phyloP scores from a whole-genome alignment of 2,329 filamentous ascomycete species.

The Scytalidium sp. region DNA sequence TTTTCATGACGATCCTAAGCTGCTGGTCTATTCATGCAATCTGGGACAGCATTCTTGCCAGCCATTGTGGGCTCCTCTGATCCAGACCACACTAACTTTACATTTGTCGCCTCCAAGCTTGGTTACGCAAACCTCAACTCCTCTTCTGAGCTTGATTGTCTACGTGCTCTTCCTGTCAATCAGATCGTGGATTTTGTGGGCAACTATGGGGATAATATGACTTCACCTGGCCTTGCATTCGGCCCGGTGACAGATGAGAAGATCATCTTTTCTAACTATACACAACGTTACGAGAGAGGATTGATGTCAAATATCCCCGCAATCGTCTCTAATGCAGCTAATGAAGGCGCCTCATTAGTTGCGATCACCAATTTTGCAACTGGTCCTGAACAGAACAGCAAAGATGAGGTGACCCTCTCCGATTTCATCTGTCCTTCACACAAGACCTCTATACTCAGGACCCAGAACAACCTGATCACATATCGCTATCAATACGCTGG shows the following conservation, averaged over 20 bases:
- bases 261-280: conserved; percentile 2
- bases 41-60: conserved; percentile 34
- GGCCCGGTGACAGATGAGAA: background rate
- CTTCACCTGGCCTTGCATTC: background rate
- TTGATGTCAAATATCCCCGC: conserved; percentile 6
- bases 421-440: background rate
- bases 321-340: conserved; percentile 15
- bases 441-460: background rate
- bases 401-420: background rate
- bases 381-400: conserved; percentile 1
- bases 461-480: background rate
- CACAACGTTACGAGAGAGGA: background rate
- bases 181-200: conserved; percentile 3
- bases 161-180: conserved; percentile 1
- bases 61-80: conserved; percentile 21
- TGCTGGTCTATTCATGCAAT: conserved; percentile 43
- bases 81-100: conserved; percentile 3
- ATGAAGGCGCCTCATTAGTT: conserved; percentile 9
- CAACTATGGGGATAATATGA: background rate
- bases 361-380: background rate
- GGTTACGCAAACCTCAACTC: conserved; percentile 1
- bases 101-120: conserved; percentile 2
- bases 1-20: conserved; percentile 45
- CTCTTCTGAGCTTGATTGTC: conserved; percentile 4
- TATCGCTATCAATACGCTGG: conserved; percentile 4